These are phyloP conservation scores for Dioscorea dumetorum DNA, from an alignment of 106 monocot genomes.

Conservation along the genomic window DNA sequence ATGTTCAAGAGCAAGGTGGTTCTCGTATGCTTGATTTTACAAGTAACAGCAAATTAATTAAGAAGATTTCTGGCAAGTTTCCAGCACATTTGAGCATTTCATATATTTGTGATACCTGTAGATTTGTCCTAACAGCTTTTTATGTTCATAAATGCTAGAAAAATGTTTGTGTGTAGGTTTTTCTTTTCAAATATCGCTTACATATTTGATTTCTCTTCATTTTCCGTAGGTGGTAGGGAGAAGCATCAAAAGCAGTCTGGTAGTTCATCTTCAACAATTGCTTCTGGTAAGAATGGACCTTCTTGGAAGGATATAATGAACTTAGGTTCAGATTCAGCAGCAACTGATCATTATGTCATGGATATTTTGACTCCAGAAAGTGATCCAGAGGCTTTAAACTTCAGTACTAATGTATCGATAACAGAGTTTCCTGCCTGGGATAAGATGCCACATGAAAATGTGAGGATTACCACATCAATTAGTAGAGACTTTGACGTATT, in stretches of 20 bases:
- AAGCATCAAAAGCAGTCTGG: slow-evolving; percentile 6
- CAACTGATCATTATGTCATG: slow-evolving; percentile 5
- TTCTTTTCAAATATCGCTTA: neutral
- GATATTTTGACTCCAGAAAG: neutral
- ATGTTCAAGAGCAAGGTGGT: slow-evolving; percentile 7
- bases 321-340: slow-evolving; percentile 13
- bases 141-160: neutral
- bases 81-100: neutral
- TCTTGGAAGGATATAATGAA: slow-evolving; percentile 40
- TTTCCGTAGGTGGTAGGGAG: slow-evolving; percentile 16
- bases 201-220: neutral
- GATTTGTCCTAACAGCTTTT: neutral
- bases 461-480: neutral
- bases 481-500: too few species aligned
- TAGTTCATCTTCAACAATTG: slow-evolving; percentile 6
- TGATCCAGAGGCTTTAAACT: slow-evolving; percentile 12
- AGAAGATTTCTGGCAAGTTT: neutral
- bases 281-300: slow-evolving; percentile 5
- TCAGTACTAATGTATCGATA: neutral
- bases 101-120: neutral
- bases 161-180: neutral
- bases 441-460: neutral
- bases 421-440: too few species aligned
- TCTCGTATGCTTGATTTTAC: slow-evolving; percentile 8
- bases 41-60: slow-evolving; percentile 11